Evolutionary conservation across 2,329 filamentous ascomycete species (phyloP).

Genomic region (Aphanocladium album): DNA sequence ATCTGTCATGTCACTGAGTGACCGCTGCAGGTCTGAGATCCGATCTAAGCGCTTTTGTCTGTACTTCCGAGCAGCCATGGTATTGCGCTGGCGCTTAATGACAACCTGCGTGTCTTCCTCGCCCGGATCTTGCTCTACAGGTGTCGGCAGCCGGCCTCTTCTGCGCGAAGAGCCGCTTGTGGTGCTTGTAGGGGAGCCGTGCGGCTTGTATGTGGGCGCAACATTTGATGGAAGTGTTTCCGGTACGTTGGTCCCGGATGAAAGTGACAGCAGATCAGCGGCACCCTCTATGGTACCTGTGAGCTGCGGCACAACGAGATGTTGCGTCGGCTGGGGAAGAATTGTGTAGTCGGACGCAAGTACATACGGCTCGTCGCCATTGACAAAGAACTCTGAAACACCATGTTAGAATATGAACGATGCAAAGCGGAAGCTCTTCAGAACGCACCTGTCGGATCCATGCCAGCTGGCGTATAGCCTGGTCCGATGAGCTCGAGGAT

Average conservation of each 20-base stretch:
- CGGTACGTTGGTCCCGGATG: background rate
- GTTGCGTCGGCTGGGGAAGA: conserved; percentile 2
- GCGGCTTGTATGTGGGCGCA: background rate
- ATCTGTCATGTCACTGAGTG: conserved; percentile 51
- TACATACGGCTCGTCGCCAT: conserved; percentile 10
- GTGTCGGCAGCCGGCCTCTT: background rate
- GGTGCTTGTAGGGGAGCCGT: conserved; percentile 12
- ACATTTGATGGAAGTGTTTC: background rate
- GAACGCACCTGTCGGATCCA: conserved; percentile 10
- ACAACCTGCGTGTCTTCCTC: conserved; percentile 24
- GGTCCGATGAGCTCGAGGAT: conserved; percentile 12
- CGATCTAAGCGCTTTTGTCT: conserved; percentile 66
- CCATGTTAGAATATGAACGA: background rate
- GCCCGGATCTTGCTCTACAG: conserved; percentile 18
- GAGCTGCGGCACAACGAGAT: conserved; percentile 9
- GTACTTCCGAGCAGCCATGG: conserved; percentile 65
- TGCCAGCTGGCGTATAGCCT: conserved; percentile 8
- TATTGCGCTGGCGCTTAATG: conserved; percentile 62
- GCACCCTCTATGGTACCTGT: conserved; percentile 1
- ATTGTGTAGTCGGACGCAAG: conserved; percentile 12
- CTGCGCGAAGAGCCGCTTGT: conserved; percentile 1
- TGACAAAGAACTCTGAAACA: conserved; percentile 8
- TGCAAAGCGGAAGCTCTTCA: background rate
- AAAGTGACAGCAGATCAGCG: conserved; percentile 1
- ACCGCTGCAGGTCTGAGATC: conserved; percentile 55